phyloP scores from a whole-genome alignment of 23 red algal genomes.

The Gracilaria vermiculophylla region DNA sequence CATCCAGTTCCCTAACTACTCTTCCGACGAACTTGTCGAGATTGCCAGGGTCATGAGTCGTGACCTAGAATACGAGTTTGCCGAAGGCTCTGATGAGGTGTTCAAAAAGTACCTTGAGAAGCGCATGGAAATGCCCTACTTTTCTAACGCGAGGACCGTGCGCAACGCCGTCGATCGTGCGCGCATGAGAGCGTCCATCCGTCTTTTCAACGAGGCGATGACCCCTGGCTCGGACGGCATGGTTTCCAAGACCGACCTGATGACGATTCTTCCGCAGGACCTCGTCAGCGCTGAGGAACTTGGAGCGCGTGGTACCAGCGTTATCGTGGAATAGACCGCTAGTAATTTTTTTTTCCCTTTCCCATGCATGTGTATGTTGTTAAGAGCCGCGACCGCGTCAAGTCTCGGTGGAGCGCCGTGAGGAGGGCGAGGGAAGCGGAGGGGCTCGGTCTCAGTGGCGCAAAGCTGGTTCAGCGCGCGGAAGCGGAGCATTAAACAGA shows the following conservation, averaged over 20 bases:
- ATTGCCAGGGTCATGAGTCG: slow-evolving; percentile 87
- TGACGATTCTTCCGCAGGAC: slow-evolving; percentile 81
- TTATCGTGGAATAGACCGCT: slow-evolving; percentile 84
- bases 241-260: slow-evolving; percentile 83
- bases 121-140: slow-evolving; percentile 98
- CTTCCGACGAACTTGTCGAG: slow-evolving; percentile 82
- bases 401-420: too few species aligned
- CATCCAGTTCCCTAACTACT: slow-evolving; percentile 95
- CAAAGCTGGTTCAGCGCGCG: too few species aligned
- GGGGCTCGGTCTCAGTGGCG: too few species aligned
- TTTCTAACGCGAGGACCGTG: slow-evolving; percentile 98
- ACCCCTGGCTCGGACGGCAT: slow-evolving; percentile 59
- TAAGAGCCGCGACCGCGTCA: too few species aligned
- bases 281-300: slow-evolving; percentile 86
- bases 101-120: slow-evolving; percentile 90
- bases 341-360: background rate
- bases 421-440: too few species aligned
- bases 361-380: background rate
- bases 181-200: slow-evolving; percentile 95
- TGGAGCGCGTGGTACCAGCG: slow-evolving; percentile 60
- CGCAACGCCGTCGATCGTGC: slow-evolving; percentile 96
- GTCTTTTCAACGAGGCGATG: slow-evolving; percentile 93
- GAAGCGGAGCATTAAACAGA: too few species aligned
- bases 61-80: slow-evolving; percentile 83
- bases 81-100: slow-evolving; percentile 41